Base-by-base conservation (phyloP, 371 early-diverging fungal genomes). In the Rhizopus stolonifer region DNA sequence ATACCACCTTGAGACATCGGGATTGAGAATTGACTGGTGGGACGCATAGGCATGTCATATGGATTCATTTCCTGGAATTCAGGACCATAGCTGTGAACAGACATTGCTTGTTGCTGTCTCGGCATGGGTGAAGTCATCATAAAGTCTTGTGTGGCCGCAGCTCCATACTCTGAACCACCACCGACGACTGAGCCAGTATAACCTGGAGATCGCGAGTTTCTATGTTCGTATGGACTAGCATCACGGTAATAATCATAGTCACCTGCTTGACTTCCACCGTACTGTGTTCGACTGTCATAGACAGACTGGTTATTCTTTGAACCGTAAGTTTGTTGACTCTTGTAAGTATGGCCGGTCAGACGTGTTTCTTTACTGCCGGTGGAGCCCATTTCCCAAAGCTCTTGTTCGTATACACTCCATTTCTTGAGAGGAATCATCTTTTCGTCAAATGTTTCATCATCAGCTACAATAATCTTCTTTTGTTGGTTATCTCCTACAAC, bases 361-460 rank as follows among this genome's bases (percentile, higher is more conserved):
- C 61, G 57, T 14, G 79, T 78, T n/a, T 75, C 75, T 15, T 69
- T 34, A 1, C 80, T 79, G 8, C 61, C 68, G 0, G 69, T 67
- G 3, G 81, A 71, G 11, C 70, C 70, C 52, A 75, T 70, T 52
- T 84, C 89, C 88, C 86, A 88, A 33, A 88, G 62, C 46, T 88
- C 87, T 60, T 86, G 83, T 59, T 89, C 94, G 56, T 92, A 93
- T 23, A 93, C 92, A 46, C 83, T 74, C 94, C 94, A 94, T 64
- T 88, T 89, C 82, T 86, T 88, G 63, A 89, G 70, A 8, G 93
- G 91, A 49, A 96, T 92, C 48, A 77, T 73, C 31, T 83, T 67
- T 13, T 91, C 87, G 58, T 94, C 93, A 68, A 92, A 94, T 61
- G 74, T 67, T 54, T 82, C 82, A 34, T 83, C 77, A 25, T 86